Evolutionary conservation across 495 filamentous ascomycete species (phyloP).

Genomic region (Penicillium bovifimosum): DNA sequence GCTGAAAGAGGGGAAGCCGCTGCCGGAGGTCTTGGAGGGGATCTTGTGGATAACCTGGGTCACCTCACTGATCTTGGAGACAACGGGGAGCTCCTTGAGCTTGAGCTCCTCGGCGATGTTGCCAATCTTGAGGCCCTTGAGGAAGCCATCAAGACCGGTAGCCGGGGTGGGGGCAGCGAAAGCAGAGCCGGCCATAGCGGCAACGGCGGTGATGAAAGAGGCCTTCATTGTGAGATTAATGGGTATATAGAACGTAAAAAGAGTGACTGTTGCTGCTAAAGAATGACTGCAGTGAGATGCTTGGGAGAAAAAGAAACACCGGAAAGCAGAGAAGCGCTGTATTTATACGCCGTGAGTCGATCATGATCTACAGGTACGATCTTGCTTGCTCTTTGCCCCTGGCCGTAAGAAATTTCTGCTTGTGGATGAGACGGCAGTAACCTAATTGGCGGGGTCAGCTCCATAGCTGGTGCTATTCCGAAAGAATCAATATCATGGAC

Average conservation of each 20-base stretch:
- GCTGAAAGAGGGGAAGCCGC: slow-evolving; percentile 26
- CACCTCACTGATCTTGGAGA: slow-evolving; percentile 22
- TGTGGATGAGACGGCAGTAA: background rate
- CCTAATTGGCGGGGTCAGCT: slow-evolving; percentile 20
- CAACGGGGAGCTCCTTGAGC: slow-evolving; percentile 15
- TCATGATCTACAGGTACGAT: slow-evolving; percentile 2
- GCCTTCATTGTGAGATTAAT: slow-evolving; percentile 35
- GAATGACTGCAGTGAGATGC: slow-evolving; percentile 18
- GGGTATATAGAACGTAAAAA: slow-evolving; percentile 24
- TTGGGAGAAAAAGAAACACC: slow-evolving; percentile 4
- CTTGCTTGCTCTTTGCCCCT: background rate
- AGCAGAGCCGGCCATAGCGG: slow-evolving; percentile 29
- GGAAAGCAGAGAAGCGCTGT: slow-evolving; percentile 16
- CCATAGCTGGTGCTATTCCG: background rate
- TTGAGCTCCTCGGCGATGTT: slow-evolving; percentile 20
- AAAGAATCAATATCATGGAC: background rate
- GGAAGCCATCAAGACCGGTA: slow-evolving; percentile 10
- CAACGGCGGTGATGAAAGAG: slow-evolving; percentile 30
- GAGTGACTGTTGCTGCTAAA: slow-evolving; percentile 32
- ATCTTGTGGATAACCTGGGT: slow-evolving; percentile 14
- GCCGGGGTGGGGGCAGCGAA: slow-evolving; percentile 26
- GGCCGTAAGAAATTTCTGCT: background rate
- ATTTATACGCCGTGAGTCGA: slow-evolving; percentile 11
- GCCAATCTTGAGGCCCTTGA: slow-evolving; percentile 18
- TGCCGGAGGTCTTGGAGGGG: slow-evolving; percentile 10